Base-by-base conservation (phyloP, 306 rosid genomes). In the Chamaecrista fasciculata region DNA sequence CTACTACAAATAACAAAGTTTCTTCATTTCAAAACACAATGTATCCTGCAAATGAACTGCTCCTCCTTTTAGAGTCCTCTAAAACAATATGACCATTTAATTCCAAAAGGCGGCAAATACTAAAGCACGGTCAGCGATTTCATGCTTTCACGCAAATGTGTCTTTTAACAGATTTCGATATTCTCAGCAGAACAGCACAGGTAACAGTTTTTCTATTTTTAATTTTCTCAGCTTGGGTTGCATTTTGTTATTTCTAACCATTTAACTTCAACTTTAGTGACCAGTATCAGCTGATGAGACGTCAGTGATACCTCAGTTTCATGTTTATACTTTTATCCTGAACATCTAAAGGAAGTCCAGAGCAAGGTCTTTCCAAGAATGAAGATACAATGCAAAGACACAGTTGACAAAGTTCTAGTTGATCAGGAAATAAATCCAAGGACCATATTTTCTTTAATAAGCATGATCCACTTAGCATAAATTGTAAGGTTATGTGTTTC, bases 361-460 rank as follows among this genome's bases (percentile, higher is more conserved):
- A 34, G n/a, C n/a, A 37, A 20, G 52, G 25, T 20, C 18, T 29
- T 29, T 20, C 18, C 48, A 58, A 29, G 44, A 48, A 44, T 40
- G 24, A 20, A 59, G 20, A 28, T 26, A 34, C 36, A n/a, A 48
- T 34, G 42, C 42, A 18, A 47, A 66, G 31, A 34, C 31, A 20
- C 31, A 48, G 31, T 20, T 11, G 36, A 18, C 28, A 12, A 58
- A 21, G 59, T 44, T 57, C 53, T 29, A 12, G 4, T 23, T 43
- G 28, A 66, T 49, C 71, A 33, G 33, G 34, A 66, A 15, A 15
- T 36, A 11, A 2, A 14, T 66, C 47, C 71, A 66, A 31, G 46
- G 11, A 66, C 58, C 43, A 16, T 8, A 14, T 3, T 19, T 21
- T 29, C 4, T 66, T 19, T 23, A 31, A 11, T 36, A 19, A 23